Percentiles rank a stretch among this genome's conserved stretches.
Evolutionary conservation across 2,329 filamentous ascomycete genomes (phyloP).

Genomic region (Tolypocladium album): DNA sequence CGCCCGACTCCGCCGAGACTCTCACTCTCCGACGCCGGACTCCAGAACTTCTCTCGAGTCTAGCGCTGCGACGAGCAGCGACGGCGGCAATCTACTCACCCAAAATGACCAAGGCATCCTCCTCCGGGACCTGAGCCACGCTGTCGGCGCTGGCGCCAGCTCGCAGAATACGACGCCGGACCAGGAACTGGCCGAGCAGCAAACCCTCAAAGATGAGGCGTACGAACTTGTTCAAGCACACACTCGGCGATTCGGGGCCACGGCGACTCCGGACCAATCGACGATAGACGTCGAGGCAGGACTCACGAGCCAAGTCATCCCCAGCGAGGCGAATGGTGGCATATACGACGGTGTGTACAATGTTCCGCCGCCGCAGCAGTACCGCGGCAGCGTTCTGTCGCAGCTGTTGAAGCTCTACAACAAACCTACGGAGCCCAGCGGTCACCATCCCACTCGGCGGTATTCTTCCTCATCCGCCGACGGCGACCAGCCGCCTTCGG

Average conservation of each 20-base stretch:
- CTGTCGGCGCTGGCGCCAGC: neutral
- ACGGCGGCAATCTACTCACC: constrained; percentile 13
- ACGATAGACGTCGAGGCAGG: constrained; percentile 5
- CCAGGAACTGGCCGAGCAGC: neutral
- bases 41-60: constrained; percentile 28
- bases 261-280: constrained; percentile 3
- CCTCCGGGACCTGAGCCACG: constrained; percentile 17
- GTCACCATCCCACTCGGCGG: constrained; percentile 11
- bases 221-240: constrained; percentile 33
- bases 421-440: constrained; percentile 21
- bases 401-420: constrained; percentile 37
- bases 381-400: constrained; percentile 33
- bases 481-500: constrained; percentile 16
- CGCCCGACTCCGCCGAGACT: constrained; percentile 24
- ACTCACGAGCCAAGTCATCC: constrained; percentile 5
- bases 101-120: constrained; percentile 16
- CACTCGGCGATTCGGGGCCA: constrained; percentile 15
- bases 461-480: constrained; percentile 16
- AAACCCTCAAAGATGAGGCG: constrained; percentile 20
- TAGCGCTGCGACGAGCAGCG: constrained; percentile 16
- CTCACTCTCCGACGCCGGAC: constrained; percentile 23
- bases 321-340: constrained; percentile 26
- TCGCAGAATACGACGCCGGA: neutral
- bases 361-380: constrained; percentile 28
- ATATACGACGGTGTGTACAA: constrained; percentile 29